A percentile compares a stretch with the other conserved stretches of the same genome.
These are phyloP conservation scores for Chrysopogon serrulatus DNA, from an alignment of 176 grass and related monocot species.

Conservation along the genomic window DNA sequence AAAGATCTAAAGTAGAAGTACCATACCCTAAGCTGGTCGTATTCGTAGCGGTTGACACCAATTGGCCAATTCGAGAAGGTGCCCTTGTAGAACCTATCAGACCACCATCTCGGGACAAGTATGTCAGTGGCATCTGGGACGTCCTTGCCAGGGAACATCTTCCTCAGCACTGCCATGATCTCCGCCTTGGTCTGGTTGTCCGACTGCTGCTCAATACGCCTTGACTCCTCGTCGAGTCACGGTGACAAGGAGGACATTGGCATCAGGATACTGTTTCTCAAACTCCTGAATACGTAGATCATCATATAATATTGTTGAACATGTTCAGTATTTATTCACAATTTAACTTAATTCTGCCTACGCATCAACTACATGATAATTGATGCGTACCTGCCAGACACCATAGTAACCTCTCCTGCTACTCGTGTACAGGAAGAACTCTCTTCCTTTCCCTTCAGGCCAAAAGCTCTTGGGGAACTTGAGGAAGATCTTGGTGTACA, in stretches of 20 bases:
- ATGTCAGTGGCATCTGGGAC: conserved; percentile 59
- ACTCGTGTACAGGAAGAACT: conserved; percentile 66
- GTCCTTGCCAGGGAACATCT: conserved; percentile 43
- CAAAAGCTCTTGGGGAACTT: conserved; percentile 63
- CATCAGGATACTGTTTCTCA: conserved; percentile 47
- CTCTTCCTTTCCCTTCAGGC: conserved; percentile 9
- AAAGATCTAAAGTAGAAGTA: background rate
- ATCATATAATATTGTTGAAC: background rate
- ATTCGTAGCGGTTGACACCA: conserved; percentile 59
- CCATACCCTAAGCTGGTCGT: conserved; percentile 75
- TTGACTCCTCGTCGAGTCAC: conserved; percentile 71
- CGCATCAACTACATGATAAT: too few relatives aligned
- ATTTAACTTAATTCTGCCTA: background rate
- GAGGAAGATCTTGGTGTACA: conserved; percentile 81
- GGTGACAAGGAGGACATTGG: conserved; percentile 65
- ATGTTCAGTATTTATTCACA: background rate
- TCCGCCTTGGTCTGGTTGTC: conserved; percentile 59
- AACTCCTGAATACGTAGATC: conserved; percentile 5
- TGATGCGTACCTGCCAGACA: conserved; percentile 33
- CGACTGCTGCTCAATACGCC: conserved; percentile 62
- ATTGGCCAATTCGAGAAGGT: conserved; percentile 68
- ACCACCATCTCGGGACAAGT: conserved; percentile 59
- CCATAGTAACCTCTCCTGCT: conserved; percentile 52
- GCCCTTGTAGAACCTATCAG: conserved; percentile 57
- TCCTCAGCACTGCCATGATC: conserved; percentile 43